These are phyloP conservation scores for Ceratonia siliqua DNA, from an alignment of 306 rosid genomes.

Conservation along the genomic window DNA sequence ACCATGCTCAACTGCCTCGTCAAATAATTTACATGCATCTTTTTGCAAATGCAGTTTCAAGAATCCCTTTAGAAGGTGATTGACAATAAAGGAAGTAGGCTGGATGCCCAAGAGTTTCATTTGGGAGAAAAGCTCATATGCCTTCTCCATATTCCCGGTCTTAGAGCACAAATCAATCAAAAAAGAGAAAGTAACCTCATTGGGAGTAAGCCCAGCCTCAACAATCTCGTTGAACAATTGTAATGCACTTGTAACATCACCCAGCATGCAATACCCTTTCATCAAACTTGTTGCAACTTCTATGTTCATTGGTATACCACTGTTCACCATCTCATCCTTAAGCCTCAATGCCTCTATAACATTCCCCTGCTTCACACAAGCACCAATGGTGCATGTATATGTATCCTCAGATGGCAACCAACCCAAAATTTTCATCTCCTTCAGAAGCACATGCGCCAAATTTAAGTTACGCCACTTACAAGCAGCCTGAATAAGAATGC, in stretches of 20 bases:
- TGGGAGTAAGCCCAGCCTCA: slow-evolving; percentile 51
- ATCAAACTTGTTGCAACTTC: slow-evolving; percentile 59
- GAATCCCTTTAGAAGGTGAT: slow-evolving; percentile 53
- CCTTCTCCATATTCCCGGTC: slow-evolving; percentile 64
- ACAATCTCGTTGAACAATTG: slow-evolving; percentile 48
- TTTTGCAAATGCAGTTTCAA: slow-evolving; percentile 45
- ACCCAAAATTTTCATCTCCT: slow-evolving; percentile 65
- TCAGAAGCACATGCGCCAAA: slow-evolving; percentile 47
- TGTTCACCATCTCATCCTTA: slow-evolving; percentile 69
- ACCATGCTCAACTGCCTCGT: slow-evolving; percentile 65
- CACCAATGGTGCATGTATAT: slow-evolving; percentile 43
- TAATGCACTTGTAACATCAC: slow-evolving; percentile 60
- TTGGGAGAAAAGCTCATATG: slow-evolving; percentile 52
- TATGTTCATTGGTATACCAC: slow-evolving; percentile 48
- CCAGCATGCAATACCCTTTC: slow-evolving; percentile 57
- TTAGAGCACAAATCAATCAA: slow-evolving; percentile 61
- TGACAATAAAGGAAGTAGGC: slow-evolving; percentile 48
- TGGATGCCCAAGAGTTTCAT: slow-evolving; percentile 58
- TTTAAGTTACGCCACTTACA: slow-evolving; percentile 47
- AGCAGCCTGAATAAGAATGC: slow-evolving; percentile 49
- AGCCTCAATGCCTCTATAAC: slow-evolving; percentile 59
- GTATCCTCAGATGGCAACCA: slow-evolving; percentile 60
- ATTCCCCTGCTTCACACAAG: slow-evolving; percentile 69
- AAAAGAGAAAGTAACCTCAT: slow-evolving; percentile 48
- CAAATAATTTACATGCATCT: slow-evolving; percentile 56